Evolutionary conservation across 2,329 filamentous ascomycete genomes (phyloP).

Genomic region (Ilyonectria robusta): DNA sequence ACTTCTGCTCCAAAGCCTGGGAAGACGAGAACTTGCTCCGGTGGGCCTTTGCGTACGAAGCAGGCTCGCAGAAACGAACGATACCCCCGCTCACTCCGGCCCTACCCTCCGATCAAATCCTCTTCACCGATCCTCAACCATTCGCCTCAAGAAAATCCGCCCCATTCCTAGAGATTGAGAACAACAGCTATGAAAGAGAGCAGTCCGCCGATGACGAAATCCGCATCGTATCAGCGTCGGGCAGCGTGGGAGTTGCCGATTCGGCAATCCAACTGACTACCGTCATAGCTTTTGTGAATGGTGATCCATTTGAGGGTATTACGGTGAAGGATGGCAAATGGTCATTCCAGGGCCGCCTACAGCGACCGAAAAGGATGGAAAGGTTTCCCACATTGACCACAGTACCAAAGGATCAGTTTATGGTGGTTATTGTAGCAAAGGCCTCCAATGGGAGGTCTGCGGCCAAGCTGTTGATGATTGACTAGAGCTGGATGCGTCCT

Average conservation of each 20-base stretch:
- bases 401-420: conserved; percentile 25
- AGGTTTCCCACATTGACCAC: neutral
- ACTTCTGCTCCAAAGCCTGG: conserved; percentile 17
- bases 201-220: neutral
- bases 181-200: neutral
- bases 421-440: conserved; percentile 21
- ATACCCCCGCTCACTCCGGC: neutral
- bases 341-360: neutral
- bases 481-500: neutral
- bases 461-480: conserved; percentile 15
- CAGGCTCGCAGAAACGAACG: neutral
- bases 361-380: neutral
- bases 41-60: conserved; percentile 22
- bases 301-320: neutral
- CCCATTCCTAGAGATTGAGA: neutral
- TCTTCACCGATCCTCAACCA: neutral
- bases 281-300: conserved; percentile 6
- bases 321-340: neutral
- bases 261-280: neutral
- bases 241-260: neutral
- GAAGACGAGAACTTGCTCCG: conserved; percentile 10
- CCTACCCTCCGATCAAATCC: neutral
- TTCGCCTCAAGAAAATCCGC: neutral
- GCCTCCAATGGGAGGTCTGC: conserved; percentile 10
- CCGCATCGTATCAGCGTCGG: neutral